phyloP scores from a whole-genome alignment of 169 alveolate species.

The Plasmodium sp. region DNA sequence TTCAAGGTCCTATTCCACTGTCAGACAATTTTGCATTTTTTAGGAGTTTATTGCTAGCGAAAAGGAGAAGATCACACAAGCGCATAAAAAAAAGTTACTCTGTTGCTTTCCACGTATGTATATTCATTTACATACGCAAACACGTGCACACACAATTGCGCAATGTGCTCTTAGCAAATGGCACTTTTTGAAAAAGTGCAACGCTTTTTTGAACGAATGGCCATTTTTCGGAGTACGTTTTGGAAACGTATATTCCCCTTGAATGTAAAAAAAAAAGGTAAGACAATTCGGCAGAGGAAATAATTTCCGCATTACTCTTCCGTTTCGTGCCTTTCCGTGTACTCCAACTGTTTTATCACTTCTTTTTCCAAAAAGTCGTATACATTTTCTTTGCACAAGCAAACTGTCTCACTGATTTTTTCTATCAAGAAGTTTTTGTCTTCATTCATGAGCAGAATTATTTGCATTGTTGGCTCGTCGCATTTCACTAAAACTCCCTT shows the following conservation, averaged over 20 bases:
- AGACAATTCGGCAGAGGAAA: conserved; percentile 45
- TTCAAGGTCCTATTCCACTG: not conserved
- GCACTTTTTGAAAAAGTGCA: not conserved
- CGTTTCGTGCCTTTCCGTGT: conserved; percentile 68
- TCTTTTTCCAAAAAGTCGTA: conserved; percentile 78
- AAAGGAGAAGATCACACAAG: not conserved
- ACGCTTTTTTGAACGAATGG: not conserved
- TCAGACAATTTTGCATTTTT: not conserved
- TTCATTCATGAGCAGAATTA: conserved; percentile 82
- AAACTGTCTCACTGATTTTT: conserved; percentile 85
- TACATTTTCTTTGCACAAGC: conserved; percentile 83
- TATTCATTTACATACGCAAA: not conserved
- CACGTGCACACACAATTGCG: not conserved
- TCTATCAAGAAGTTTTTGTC: conserved; percentile 83
- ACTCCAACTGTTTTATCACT: conserved; percentile 61
- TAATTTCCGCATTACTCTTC: conserved; percentile 18
- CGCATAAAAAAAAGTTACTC: not conserved
- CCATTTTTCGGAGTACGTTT: conserved; percentile 42
- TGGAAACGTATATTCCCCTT: not conserved
- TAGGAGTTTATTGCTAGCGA: not conserved
- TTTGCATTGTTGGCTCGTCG: conserved; percentile 88
- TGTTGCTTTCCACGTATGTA: not conserved
- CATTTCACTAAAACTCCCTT: conserved; percentile 76
- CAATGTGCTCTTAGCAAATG: not conserved
- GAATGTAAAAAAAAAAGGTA: conserved; percentile 13